A percentile compares a stretch with the other conserved stretches of the same genome.
Evolutionary conservation across 148 eudicot species (phyloP).

Genomic region (Cornus florida): DNA sequence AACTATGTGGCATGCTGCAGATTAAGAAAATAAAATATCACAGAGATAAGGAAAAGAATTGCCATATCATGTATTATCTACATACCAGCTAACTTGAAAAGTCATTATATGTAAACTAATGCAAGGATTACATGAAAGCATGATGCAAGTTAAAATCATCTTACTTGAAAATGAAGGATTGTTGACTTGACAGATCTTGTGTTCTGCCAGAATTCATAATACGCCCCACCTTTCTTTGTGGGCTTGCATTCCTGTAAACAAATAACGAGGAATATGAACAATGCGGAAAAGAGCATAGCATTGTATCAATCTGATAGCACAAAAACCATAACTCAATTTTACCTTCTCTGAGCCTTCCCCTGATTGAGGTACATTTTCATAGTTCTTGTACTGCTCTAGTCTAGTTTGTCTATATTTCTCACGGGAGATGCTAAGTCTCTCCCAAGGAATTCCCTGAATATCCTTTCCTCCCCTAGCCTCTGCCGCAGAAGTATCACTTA

Average conservation of each 20-base stretch:
- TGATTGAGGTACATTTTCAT: conserved; percentile 75
- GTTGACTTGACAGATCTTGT: conserved; percentile 82
- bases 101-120: no score
- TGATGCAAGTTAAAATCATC: background rate
- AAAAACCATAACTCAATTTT: background rate
- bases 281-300: no score
- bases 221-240: conserved; percentile 53
- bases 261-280: background rate
- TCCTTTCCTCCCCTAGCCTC: conserved; percentile 81
- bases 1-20: no score
- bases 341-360: conserved; percentile 74
- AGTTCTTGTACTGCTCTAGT: conserved; percentile 74
- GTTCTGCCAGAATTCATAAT: conserved; percentile 70
- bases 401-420: conserved; percentile 78
- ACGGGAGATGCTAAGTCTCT: conserved; percentile 64
- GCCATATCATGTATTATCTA: no score
- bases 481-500: conserved; percentile 59
- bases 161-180: conserved; percentile 86
- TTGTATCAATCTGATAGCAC: background rate
- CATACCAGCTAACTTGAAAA: no score
- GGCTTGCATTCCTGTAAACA: conserved; percentile 54
- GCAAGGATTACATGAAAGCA: no score
- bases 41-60: no score
- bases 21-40: no score
- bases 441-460: conserved; percentile 94